A percentile compares a stretch with the other conserved stretches of the same genome.
phyloP scores from a whole-genome alignment of 306 rosid genomes.

The Luffa aegyptiaca region DNA sequence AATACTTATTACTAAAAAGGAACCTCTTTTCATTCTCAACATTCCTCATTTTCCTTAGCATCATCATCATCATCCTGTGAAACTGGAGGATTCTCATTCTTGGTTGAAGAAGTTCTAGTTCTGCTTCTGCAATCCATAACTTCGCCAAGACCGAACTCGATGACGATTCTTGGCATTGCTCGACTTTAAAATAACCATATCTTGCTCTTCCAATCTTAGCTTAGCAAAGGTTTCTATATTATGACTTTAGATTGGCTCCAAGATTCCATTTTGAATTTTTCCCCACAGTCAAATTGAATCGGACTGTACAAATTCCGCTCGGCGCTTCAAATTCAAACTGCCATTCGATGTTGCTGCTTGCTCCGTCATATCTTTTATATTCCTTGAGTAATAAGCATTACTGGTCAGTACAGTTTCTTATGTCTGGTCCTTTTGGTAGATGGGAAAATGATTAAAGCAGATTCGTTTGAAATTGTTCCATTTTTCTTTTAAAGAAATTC shows the following conservation, averaged over 20 bases:
- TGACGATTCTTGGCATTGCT: not conserved
- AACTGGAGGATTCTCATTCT: not conserved
- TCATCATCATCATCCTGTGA: not conserved
- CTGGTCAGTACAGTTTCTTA: constrained; percentile 1
- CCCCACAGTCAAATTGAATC: not conserved
- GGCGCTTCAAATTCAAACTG: not conserved
- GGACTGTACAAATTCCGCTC: not conserved
- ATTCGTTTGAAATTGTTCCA: not conserved
- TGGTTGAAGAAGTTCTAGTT: not conserved
- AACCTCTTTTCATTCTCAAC: not conserved
- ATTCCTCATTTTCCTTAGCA: not conserved
- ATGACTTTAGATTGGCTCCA: not conserved
- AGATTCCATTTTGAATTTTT: not conserved
- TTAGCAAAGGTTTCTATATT: not conserved
- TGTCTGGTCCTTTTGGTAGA: constrained; percentile 8
- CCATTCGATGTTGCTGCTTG: not conserved
- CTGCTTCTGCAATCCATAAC: not conserved
- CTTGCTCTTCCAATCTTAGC: not conserved
- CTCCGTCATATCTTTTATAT: not conserved
- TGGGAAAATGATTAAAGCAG: constrained; percentile 9
- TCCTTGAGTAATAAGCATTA: constrained; percentile 4
- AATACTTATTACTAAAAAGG: not conserved
- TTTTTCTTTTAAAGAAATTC: not conserved
- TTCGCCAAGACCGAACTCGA: not conserved
- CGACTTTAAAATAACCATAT: not conserved